Evolutionary conservation across 345 rosid species (phyloP).

Genomic region (Brassica juncea): DNA sequence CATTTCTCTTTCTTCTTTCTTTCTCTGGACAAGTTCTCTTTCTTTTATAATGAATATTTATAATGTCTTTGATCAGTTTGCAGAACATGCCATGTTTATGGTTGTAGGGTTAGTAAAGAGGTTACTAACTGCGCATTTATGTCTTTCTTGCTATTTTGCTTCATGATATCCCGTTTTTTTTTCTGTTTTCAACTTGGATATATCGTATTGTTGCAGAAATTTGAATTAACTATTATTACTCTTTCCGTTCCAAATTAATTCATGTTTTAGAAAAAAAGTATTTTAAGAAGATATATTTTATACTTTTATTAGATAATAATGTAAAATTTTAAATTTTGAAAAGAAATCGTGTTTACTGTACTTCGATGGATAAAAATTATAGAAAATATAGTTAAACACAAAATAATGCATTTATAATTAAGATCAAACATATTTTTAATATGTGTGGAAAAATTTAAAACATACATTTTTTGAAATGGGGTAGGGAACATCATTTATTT

Average conservation of each 20-base stretch:
- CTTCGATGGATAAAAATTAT: too few species aligned
- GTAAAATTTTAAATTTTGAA: too few species aligned
- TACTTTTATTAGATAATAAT: neutral
- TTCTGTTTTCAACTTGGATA: neutral
- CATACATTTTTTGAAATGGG: neutral
- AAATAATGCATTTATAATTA: too few species aligned
- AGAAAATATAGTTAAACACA: too few species aligned
- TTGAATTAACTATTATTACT: neutral
- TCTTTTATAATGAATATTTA: neutral
- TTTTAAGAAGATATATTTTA: neutral
- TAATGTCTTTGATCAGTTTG: conserved; percentile 1
- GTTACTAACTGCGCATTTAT: conserved; percentile 13
- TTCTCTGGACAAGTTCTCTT: conserved; percentile 11
- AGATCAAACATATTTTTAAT: too few species aligned
- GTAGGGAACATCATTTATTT: neutral
- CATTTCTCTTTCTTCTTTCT: conserved; percentile 13
- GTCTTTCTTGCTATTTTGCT: neutral
- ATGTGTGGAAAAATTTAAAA: neutral
- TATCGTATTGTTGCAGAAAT: neutral
- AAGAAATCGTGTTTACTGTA: too few species aligned
- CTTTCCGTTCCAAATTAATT: neutral
- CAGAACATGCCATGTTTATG: conserved; percentile 28
- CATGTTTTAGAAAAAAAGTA: neutral
- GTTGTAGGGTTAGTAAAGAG: conserved; percentile 29
- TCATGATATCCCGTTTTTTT: neutral